Percentiles rank a stretch among this genome's conserved stretches.
Conservation (phyloP, 495 filamentous ascomycete genomes). For the Aspergillus affinis region DNA sequence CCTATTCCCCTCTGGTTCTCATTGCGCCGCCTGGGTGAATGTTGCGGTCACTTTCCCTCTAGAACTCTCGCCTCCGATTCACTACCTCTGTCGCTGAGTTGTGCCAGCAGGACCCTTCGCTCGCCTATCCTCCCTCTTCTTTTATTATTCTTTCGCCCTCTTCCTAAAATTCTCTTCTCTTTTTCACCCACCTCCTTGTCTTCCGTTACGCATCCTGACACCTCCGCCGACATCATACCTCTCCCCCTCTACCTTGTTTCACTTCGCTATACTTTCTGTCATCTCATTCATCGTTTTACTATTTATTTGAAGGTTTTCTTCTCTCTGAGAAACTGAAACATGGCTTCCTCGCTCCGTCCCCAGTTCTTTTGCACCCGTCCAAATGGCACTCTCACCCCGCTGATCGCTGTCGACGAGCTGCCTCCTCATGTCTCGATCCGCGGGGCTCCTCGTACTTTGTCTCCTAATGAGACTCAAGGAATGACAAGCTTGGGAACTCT, state of each 20-base stretch:
- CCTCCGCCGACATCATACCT: background rate
- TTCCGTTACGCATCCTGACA: background rate
- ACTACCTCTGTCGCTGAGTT: background rate
- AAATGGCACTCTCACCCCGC: slow-evolving; percentile 57
- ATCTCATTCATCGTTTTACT: slow-evolving; percentile 7
- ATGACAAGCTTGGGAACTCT: slow-evolving; percentile 49
- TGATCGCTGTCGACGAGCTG: slow-evolving; percentile 66
- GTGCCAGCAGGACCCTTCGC: background rate
- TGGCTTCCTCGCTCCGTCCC: slow-evolving; percentile 33
- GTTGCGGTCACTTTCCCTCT: slow-evolving; percentile 7
- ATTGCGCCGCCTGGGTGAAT: background rate
- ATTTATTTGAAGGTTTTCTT: background rate
- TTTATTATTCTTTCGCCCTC: slow-evolving; percentile 12
- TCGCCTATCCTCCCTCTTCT: background rate
- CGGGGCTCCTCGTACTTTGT: slow-evolving; percentile 35
- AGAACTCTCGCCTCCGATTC: background rate
- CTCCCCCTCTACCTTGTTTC: slow-evolving; percentile 6
- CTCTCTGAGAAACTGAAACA: slow-evolving; percentile 10
- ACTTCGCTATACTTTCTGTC: slow-evolving; percentile 1
- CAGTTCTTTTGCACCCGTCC: slow-evolving; percentile 57
- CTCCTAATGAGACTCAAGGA: slow-evolving; percentile 37
- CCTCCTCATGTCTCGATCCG: slow-evolving; percentile 40
- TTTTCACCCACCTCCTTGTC: slow-evolving; percentile 12
- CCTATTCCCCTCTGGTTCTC: background rate
- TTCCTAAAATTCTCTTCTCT: slow-evolving; percentile 3